phyloP scores from a whole-genome alignment of 192 early-diverging fungal genomes.

The Podila horticola region DNA sequence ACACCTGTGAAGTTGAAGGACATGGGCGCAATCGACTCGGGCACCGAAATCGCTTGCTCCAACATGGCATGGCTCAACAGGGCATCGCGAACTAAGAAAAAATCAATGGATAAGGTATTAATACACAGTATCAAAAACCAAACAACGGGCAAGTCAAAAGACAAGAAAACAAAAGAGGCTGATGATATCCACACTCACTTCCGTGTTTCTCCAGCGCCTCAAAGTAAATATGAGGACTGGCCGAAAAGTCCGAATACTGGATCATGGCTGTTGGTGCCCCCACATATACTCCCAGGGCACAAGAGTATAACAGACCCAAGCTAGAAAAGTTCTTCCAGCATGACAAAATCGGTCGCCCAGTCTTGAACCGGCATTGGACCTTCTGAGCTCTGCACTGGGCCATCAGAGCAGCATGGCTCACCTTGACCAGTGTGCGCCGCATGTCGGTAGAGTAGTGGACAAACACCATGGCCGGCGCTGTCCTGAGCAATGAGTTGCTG shows the following conservation, averaged over 20 bases:
- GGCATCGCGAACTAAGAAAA: constrained; percentile 19
- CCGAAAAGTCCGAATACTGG: constrained; percentile 68
- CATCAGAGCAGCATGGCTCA: constrained; percentile 66
- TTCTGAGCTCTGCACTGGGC: constrained; percentile 72
- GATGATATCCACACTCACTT: constrained; percentile 40
- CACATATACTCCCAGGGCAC: constrained; percentile 51
- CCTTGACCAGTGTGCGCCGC: constrained; percentile 50
- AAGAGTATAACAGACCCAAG: constrained; percentile 54
- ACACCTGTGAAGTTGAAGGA: constrained; percentile 40
- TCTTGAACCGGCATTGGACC: constrained; percentile 65
- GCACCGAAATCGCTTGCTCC: constrained; percentile 33
- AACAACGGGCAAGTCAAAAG: background rate
- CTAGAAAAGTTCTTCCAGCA: constrained; percentile 51
- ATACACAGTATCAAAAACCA: background rate
- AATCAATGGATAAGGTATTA: background rate
- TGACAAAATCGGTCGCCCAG: constrained; percentile 54
- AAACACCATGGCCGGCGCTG: constrained; percentile 67
- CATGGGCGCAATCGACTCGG: constrained; percentile 14
- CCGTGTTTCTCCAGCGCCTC: constrained; percentile 77
- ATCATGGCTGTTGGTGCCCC: constrained; percentile 70
- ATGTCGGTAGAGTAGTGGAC: constrained; percentile 63
- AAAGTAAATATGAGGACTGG: constrained; percentile 73
- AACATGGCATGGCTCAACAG: constrained; percentile 42
- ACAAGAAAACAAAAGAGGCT: background rate
- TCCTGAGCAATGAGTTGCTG: constrained; percentile 15